Evolutionary conservation across 1,139 yeast species (phyloP), one percentile per base, ranked within the genome.

Genomic region (Schizosaccharomyces versatilis): DNA sequence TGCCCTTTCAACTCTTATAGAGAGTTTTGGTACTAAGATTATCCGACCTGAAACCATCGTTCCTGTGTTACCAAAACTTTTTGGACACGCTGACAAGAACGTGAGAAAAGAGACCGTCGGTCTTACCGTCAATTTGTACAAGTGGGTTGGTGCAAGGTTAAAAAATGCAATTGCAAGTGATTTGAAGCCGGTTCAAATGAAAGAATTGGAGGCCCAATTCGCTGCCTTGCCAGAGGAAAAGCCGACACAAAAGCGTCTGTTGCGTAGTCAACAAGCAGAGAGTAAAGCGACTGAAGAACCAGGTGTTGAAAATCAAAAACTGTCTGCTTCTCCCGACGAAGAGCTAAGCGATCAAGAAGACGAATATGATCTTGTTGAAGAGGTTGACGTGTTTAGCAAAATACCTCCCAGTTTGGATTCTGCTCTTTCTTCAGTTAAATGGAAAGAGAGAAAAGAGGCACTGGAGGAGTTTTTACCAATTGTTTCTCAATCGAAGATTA

Each of bases 361-460:
- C 61, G 77, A 81, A 0, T 73, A 72, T 62, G 80, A 77, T 55
- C 62, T 78, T 57, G 71, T 73, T 41, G 78, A 74, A 8, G 74
- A 80, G 1, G 76, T 78, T 3, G 81, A 79, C 41, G 79, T 88
- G 0, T 66, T 82, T 52, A 67, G 75, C 36, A 79, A 79, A 59
- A 62, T 88, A 1, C 95, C 97, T 0, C 62, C 68, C 5, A 79
- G 80, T 61, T 75, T 86, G 57, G 65, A 73, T 19, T 63, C 72
- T 1, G 71, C 79, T 59, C 68, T 85, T 38, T 65, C 73, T 1
- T 80, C 88, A 0, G 60, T 80, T 0, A 79, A 81, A 62, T 90
- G 98, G 98, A 86, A 88, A 64, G 97, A 86, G 56, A 74, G 98
- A 60, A 86, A 84, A 57, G 96, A 84, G 60, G 86, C 76, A 0